Base-by-base conservation (phyloP, 1,284 basidiomycete genomes). In the Rhizoctonia solani region DNA sequence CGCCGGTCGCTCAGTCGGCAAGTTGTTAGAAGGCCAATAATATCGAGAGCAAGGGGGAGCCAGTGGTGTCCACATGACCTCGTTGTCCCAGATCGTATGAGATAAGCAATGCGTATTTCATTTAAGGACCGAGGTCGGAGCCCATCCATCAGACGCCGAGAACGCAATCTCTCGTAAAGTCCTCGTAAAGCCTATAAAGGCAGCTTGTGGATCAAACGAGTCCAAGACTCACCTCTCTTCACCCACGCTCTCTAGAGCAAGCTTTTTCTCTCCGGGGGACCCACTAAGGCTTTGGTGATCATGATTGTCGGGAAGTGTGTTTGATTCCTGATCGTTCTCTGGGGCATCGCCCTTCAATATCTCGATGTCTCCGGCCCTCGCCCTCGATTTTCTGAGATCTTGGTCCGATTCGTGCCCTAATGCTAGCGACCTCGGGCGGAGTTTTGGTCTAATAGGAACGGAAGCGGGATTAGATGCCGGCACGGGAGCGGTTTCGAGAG, bases 381-480 rank as follows among this genome's bases (percentile, higher is more conserved):
- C 25, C 23, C 47, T 63, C n/a, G 19, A 16, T 21, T 37, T 53
- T 14, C n/a, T 34, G 13, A 53, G 25, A 42, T 50, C 53, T 4
- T 34, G 29, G 32, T 63, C 59, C 9, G 59, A 63, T 19, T 63
- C 59, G 49, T 63, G 59, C 4, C 59, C 59, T 2, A 63, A 13
- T 9, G 59, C 59, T 11, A 63, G 29, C 8, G 59, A 63, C 3
- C 39, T 47, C 8, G 59, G 59, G 8, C 59, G 47, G 30, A 16
- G 59, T 27, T 47, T 37, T 21, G 32, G 4, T 27, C 16, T 14
- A 9, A 16, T 39, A 39, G 37, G 16, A 39, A 16, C 16, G 16
- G 16, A 39, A 39, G 8, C 37, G 16, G 37, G 37, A 8, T 39
- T 37, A 50, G 3, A 44, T 6, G 58, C 11, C 4, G 46, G 9